Conservation (phyloP, 352 stramenopile genomes). For the Globisporangium takayamanum region DNA sequence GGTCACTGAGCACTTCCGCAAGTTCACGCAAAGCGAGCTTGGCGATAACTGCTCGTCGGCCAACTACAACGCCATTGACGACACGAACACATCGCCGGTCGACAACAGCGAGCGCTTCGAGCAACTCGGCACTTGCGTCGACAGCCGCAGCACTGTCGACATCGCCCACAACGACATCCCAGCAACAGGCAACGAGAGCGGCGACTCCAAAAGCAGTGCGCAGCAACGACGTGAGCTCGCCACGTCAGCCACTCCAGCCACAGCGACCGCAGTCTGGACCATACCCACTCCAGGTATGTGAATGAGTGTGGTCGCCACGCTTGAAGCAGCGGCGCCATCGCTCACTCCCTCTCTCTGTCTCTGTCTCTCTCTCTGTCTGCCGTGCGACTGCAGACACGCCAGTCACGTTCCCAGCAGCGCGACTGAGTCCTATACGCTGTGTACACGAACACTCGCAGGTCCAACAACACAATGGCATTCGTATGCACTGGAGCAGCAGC, state of each 20-base stretch:
- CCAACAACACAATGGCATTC: too few relatives aligned
- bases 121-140: background rate
- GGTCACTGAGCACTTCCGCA: background rate
- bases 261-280: slow-evolving; percentile 3
- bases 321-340: too few relatives aligned
- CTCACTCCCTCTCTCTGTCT: too few relatives aligned
- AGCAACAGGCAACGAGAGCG: background rate
- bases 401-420: too few relatives aligned
- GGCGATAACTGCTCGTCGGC: background rate
- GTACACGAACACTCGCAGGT: too few relatives aligned
- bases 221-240: background rate
- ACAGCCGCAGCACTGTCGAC: background rate
- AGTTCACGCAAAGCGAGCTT: slow-evolving; percentile 3
- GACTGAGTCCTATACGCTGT: too few relatives aligned
- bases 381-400: too few relatives aligned
- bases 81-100: background rate
- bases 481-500: too few relatives aligned
- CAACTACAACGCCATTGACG: background rate
- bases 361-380: too few relatives aligned
- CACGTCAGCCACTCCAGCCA: background rate
- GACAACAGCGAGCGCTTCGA: background rate
- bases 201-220: background rate
- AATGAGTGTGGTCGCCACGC: background rate
- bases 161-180: too few relatives aligned
- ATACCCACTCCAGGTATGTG: background rate